A percentile compares a stretch with the other conserved stretches of the same genome.
These are phyloP conservation scores for Inga laurina DNA, from an alignment of 306 rosid genomes.

Conservation along the genomic window DNA sequence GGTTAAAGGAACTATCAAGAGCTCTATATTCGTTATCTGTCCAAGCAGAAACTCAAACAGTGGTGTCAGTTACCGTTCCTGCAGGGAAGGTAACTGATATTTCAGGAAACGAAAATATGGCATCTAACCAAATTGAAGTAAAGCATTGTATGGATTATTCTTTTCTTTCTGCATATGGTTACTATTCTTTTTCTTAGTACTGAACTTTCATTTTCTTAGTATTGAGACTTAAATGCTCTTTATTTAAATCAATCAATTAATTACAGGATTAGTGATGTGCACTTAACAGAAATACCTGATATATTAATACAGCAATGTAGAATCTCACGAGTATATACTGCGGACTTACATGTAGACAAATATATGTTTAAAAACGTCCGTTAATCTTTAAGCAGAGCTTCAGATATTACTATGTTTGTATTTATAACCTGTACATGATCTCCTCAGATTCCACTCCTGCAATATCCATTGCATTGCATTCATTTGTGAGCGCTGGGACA, in stretches of 20 bases:
- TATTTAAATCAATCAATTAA: background rate
- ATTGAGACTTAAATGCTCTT: constrained; percentile 12
- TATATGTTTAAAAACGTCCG: constrained; percentile 22
- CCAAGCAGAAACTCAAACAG: constrained; percentile 38
- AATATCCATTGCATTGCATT: constrained; percentile 49
- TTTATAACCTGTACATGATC: constrained; percentile 1
- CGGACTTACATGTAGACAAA: background rate
- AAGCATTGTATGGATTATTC: constrained; percentile 52
- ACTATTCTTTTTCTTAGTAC: background rate
- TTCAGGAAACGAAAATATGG: constrained; percentile 71
- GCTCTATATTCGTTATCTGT: constrained; percentile 66
- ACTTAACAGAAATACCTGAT: background rate
- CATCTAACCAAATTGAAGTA: constrained; percentile 64
- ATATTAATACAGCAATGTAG: background rate
- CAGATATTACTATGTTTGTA: background rate
- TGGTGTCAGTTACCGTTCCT: constrained; percentile 58
- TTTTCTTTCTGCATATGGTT: constrained; percentile 9
- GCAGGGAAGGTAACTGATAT: constrained; percentile 63
- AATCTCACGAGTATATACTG: background rate
- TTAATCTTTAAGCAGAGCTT: background rate
- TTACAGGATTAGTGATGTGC: background rate
- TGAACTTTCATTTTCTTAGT: background rate
- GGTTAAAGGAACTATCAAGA: constrained; percentile 65
- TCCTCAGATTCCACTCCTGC: constrained; percentile 56
- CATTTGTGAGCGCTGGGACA: constrained; percentile 64